phyloP scores from a whole-genome alignment of 192 early-diverging fungal genomes.

The Obelidium mucronatum region DNA sequence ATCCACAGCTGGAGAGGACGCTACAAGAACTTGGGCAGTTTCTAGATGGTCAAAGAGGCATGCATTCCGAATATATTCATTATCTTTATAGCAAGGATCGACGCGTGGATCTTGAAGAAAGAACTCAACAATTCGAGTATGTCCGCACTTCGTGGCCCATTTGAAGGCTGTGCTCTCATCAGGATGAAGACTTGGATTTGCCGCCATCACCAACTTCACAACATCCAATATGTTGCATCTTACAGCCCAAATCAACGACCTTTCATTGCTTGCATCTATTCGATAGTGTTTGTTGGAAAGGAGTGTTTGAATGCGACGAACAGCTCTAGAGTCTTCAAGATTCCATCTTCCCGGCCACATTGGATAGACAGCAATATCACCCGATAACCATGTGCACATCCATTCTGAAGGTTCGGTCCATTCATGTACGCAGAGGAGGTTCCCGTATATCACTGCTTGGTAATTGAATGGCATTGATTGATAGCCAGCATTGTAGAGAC shows the following conservation, averaged over 20 bases:
- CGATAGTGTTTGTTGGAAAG: neutral
- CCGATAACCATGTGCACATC: neutral
- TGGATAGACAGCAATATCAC: neutral
- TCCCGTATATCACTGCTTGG: neutral
- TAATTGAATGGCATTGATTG: neutral
- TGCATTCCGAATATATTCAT: too few species aligned
- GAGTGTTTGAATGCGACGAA: neutral
- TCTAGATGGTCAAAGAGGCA: too few species aligned
- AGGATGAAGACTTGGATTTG: too few species aligned
- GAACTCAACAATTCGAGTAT: too few species aligned
- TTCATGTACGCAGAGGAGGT: neutral
- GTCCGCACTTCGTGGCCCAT: too few species aligned
- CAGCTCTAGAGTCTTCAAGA: neutral
- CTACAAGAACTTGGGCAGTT: too few species aligned
- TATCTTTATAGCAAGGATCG: too few species aligned
- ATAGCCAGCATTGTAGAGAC: neutral
- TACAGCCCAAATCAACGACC: neutral
- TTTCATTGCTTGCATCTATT: neutral
- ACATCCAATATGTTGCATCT: too few species aligned
- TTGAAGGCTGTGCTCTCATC: too few species aligned
- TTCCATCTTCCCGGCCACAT: neutral
- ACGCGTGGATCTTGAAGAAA: too few species aligned
- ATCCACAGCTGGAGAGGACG: too few species aligned
- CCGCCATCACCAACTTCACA: too few species aligned
- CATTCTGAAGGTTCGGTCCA: neutral